These are phyloP conservation scores for Harringtonia aguacate DNA, from an alignment of 2,329 filamentous ascomycete species.

Conservation along the genomic window DNA sequence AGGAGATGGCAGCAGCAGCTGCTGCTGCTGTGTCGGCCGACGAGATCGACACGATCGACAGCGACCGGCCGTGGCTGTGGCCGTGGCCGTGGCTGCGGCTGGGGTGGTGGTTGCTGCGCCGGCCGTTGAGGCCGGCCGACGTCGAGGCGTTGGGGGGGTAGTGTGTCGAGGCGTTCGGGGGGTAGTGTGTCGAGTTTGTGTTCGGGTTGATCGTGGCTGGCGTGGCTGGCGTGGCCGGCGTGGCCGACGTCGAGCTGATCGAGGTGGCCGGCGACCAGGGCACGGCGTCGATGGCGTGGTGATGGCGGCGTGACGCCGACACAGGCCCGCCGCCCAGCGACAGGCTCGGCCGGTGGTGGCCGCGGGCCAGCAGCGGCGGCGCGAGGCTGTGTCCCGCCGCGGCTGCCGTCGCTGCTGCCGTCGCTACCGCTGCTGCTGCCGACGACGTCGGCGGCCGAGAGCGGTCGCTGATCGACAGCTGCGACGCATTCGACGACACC, in stretches of 20 bases:
- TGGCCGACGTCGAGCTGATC: too few species aligned
- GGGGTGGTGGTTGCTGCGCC: conserved; percentile 32
- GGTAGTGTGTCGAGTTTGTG: too few species aligned
- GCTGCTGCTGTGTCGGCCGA: conserved; percentile 37
- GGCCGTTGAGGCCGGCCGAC: conserved; percentile 16
- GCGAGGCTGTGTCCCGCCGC: conserved; percentile 1
- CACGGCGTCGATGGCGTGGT: neutral
- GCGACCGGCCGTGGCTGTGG: conserved; percentile 53
- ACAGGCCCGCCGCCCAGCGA: conserved; percentile 10
- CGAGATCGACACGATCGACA: conserved; percentile 74
- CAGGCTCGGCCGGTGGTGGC: conserved; percentile 11
- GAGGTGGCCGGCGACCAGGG: neutral
- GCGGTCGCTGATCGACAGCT: conserved; percentile 4
- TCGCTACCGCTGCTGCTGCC: neutral
- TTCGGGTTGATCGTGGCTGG: too few species aligned
- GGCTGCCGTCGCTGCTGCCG: neutral
- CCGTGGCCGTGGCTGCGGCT: neutral
- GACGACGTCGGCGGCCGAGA: neutral
- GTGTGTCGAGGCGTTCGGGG: too few species aligned
- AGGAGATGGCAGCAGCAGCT: conserved; percentile 18
- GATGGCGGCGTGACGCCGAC: neutral
- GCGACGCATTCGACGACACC: too few species aligned
- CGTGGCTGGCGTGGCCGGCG: conserved; percentile 5
- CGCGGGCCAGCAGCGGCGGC: conserved; percentile 2
- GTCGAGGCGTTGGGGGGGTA: too few species aligned